Conservation (phyloP, 495 filamentous ascomycete genomes). For the Oidiodendron maius region DNA sequence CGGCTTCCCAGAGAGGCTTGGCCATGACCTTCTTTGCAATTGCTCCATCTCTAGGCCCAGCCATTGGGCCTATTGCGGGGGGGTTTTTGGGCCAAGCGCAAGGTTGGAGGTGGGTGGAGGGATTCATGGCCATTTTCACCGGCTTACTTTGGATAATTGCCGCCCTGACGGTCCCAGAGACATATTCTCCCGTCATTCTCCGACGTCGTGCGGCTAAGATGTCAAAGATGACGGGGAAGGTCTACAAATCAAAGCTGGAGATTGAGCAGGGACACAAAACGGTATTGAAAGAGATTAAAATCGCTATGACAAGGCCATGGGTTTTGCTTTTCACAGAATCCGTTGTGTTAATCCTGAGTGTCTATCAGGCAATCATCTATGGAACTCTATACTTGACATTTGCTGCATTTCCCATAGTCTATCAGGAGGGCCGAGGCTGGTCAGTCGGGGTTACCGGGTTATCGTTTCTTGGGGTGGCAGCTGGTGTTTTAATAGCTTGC, state of each 20-base stretch:
- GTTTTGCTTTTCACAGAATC: constrained; percentile 71
- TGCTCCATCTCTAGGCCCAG: constrained; percentile 65
- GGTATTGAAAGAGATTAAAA: constrained; percentile 36
- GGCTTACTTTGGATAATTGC: constrained; percentile 57
- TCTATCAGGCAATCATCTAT: constrained; percentile 62
- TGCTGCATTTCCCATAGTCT: constrained; percentile 83
- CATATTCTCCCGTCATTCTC: constrained; percentile 69
- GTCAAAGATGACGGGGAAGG: constrained; percentile 64
- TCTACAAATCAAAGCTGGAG: constrained; percentile 47
- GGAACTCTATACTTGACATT: constrained; percentile 91
- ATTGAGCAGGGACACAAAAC: constrained; percentile 31
- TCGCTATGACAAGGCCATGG: constrained; percentile 36
- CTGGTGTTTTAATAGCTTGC: constrained; percentile 72
- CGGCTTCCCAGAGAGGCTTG: constrained; percentile 57
- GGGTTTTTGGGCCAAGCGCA: constrained; percentile 43
- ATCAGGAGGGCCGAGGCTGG: constrained; percentile 64
- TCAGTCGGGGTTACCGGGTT: constrained; percentile 68
- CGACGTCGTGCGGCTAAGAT: constrained; percentile 65
- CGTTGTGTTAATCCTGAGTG: constrained; percentile 74
- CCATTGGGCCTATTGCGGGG: constrained; percentile 31
- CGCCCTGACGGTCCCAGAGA: constrained; percentile 74
- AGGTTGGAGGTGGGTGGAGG: constrained; percentile 50
- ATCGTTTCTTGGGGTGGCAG: constrained; percentile 72
- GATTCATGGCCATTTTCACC: constrained; percentile 65
- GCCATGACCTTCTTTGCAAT: constrained; percentile 62